These are phyloP conservation scores for Didymella lethalis DNA, from an alignment of 2,329 filamentous ascomycete species.

Conservation along the genomic window DNA sequence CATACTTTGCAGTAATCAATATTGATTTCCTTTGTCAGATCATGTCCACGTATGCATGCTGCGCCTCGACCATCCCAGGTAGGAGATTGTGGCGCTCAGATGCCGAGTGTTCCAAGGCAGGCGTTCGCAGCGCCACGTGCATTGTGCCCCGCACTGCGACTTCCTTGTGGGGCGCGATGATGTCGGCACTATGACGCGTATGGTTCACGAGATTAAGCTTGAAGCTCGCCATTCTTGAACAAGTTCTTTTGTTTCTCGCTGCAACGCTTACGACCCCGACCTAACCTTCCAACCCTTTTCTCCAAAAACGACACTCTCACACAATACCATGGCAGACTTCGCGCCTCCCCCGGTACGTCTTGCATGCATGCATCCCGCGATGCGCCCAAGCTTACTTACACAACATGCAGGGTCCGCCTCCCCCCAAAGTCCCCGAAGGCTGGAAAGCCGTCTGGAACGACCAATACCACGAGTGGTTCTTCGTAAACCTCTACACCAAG, in stretches of 20 bases:
- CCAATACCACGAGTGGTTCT: constrained; percentile 93
- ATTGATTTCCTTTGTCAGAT: constrained; percentile 15
- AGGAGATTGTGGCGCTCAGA: constrained; percentile 2
- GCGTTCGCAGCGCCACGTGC: constrained; percentile 18
- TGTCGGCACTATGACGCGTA: constrained; percentile 38
- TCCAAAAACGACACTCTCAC: background rate
- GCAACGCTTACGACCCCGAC: background rate
- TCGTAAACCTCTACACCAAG: constrained; percentile 87
- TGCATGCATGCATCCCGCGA: background rate
- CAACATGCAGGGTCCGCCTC: constrained; percentile 58
- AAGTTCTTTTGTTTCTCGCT: background rate
- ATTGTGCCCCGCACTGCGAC: constrained; percentile 10
- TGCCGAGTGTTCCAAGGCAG: constrained; percentile 13
- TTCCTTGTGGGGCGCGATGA: constrained; percentile 12
- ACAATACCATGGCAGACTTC: constrained; percentile 43
- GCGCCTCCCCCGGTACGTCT: constrained; percentile 46
- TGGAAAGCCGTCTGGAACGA: constrained; percentile 87
- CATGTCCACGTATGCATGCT: constrained; percentile 1
- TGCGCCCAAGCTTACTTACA: constrained; percentile 26
- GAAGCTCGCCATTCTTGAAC: background rate
- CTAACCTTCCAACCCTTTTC: background rate
- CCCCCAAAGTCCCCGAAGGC: constrained; percentile 73
- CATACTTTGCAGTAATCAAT: constrained; percentile 36
- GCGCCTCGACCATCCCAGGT: constrained; percentile 1
- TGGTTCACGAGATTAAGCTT: constrained; percentile 3